Evolutionary conservation across 176 grass and related monocot genomes (phyloP).

Genomic region (Otatea glauca): DNA sequence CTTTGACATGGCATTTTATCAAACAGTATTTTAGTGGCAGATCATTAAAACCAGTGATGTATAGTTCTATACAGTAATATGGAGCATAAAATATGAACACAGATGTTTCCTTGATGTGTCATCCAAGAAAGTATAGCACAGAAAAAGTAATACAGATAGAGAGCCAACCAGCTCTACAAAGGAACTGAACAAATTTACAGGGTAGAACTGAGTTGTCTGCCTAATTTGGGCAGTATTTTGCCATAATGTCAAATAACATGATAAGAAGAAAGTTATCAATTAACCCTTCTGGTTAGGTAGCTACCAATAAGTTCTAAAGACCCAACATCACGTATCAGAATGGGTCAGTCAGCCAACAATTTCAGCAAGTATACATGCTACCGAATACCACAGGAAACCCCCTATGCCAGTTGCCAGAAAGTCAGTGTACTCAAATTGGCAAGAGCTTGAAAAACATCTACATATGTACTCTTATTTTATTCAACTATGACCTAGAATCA

Average conservation of each 20-base stretch:
- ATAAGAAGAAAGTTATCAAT: neutral
- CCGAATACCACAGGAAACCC: neutral
- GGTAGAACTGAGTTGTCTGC: conserved; percentile 3
- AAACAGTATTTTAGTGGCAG: neutral
- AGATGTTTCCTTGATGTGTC: neutral
- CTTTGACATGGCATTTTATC: neutral
- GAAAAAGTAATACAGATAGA: neutral
- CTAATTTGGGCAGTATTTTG: neutral
- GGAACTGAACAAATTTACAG: conserved; percentile 20
- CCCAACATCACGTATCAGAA: neutral
- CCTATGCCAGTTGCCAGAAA: neutral
- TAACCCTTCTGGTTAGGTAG: neutral
- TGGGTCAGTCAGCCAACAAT: neutral
- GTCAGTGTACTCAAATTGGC: neutral
- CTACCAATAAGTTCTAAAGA: neutral
- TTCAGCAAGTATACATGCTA: neutral
- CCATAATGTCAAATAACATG: conserved; percentile 15
- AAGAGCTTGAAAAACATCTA: neutral
- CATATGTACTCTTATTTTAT: neutral
- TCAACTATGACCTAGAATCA: neutral
- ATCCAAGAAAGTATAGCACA: conserved; percentile 11
- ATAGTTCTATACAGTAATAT: neutral
- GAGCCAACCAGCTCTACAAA: neutral
- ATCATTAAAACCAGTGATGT: conserved; percentile 17
- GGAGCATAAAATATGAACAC: neutral